These are phyloP conservation scores for Ensete glaucum DNA, from an alignment of 176 grass and related monocot genomes.

Conservation along the genomic window DNA sequence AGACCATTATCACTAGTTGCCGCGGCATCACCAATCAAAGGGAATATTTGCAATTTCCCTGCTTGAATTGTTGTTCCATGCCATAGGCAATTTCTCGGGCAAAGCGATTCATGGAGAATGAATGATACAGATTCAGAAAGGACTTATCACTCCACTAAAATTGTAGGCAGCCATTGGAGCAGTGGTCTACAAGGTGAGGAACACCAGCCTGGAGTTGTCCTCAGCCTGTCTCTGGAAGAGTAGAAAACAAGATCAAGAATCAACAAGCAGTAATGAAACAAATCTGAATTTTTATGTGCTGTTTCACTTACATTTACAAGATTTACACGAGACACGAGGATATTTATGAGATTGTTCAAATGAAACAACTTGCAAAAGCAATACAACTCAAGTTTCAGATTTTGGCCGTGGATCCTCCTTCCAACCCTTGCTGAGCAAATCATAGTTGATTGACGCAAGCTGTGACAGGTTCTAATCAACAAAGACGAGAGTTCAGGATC, in stretches of 20 bases:
- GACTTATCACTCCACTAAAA: not conserved
- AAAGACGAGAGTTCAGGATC: slow-evolving; percentile 18
- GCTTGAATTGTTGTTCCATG: not conserved
- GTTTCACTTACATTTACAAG: slow-evolving; percentile 89
- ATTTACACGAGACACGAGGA: slow-evolving; percentile 36
- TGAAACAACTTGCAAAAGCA: not conserved
- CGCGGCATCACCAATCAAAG: not conserved
- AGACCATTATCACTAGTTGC: not conserved
- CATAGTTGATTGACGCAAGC: slow-evolving; percentile 98
- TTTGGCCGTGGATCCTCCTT: slow-evolving; percentile 63
- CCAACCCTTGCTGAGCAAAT: slow-evolving; percentile 85
- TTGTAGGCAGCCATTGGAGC: not conserved
- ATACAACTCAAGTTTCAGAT: slow-evolving; percentile 43
- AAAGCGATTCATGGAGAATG: not conserved
- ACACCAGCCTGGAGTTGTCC: slow-evolving; percentile 11
- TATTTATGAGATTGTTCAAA: slow-evolving; percentile 35
- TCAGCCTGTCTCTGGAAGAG: slow-evolving; percentile 25
- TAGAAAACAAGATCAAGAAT: not conserved
- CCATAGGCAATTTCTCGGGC: not conserved
- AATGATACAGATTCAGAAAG: not conserved
- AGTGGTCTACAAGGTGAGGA: not conserved
- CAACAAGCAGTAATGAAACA: not conserved
- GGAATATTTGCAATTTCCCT: not conserved
- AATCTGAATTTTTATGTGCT: not conserved
- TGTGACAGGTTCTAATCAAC: slow-evolving; percentile 80